phyloP scores from a whole-genome alignment of 345 rosid genomes.

The Reutealis trisperma region DNA sequence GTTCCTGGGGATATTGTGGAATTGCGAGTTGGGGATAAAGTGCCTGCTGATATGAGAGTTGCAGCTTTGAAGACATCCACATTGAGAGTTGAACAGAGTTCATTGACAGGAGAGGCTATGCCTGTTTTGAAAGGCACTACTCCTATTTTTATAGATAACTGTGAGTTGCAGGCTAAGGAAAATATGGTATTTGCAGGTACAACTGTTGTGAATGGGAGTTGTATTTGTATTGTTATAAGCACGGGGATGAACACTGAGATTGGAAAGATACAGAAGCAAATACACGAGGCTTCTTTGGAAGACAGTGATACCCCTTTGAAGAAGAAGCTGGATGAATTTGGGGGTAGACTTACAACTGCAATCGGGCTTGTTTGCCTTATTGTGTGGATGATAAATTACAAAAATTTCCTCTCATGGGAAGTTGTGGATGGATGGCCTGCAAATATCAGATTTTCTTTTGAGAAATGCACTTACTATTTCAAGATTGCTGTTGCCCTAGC shows the following conservation, averaged over 20 bases:
- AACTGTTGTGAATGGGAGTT: conserved; percentile 80
- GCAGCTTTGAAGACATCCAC: conserved; percentile 68
- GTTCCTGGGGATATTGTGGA: conserved; percentile 91
- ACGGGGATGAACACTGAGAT: conserved; percentile 93
- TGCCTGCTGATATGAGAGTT: conserved; percentile 92
- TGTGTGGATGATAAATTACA: conserved; percentile 86
- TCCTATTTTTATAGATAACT: conserved; percentile 54
- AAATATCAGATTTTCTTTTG: conserved; percentile 69
- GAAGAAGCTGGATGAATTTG: conserved; percentile 90
- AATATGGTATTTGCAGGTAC: conserved; percentile 88
- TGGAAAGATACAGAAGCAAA: conserved; percentile 87
- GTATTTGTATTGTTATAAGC: conserved; percentile 60
- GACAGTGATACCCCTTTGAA: conserved; percentile 84
- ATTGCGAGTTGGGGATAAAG: conserved; percentile 78
- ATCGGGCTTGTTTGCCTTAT: conserved; percentile 76
- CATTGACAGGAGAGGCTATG: conserved; percentile 90
- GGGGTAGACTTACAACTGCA: conserved; percentile 66
- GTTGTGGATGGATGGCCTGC: conserved; percentile 69
- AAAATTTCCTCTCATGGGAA: conserved; percentile 79
- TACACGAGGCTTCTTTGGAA: conserved; percentile 81
- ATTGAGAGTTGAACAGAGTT: conserved; percentile 85
- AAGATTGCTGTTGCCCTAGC: conserved; percentile 95
- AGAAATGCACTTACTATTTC: conserved; percentile 91
- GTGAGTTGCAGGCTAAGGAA: conserved; percentile 89
- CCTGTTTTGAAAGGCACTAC: conserved; percentile 73